Percentiles rank a stretch among this genome's conserved stretches.
phyloP scores from a whole-genome alignment of 306 rosid genomes.

The Luffa acutangula region DNA sequence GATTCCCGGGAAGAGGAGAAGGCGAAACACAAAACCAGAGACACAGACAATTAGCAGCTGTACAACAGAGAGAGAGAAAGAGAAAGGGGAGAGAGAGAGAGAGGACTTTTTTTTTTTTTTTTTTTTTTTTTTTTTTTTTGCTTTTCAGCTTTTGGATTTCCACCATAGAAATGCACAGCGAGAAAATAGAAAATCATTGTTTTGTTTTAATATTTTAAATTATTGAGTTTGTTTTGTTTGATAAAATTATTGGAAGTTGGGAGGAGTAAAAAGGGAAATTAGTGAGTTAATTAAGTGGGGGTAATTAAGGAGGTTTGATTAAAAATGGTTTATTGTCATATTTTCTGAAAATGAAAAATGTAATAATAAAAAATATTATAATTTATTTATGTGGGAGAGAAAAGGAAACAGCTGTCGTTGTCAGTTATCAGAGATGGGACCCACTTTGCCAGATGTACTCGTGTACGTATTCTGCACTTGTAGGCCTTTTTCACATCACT shows the following conservation, averaged over 20 bases:
- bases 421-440: conserved; percentile 1
- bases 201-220: neutral
- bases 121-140: neutral
- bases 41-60: conserved; percentile 13
- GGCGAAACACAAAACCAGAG: neutral
- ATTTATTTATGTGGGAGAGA: neutral
- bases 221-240: neutral
- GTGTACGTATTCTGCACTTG: conserved; percentile 13
- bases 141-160: conserved; percentile 36
- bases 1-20: conserved; percentile 9
- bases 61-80: neutral
- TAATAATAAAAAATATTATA: neutral
- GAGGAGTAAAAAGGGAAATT: neutral
- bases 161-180: conserved; percentile 37
- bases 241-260: neutral
- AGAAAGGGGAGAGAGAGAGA: neutral
- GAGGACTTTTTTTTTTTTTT: neutral
- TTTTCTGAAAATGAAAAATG: neutral
- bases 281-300: neutral
- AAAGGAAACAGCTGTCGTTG: conserved; percentile 4
- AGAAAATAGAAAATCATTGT: neutral
- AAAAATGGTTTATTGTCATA: neutral
- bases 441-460: conserved; percentile 9
- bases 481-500: neutral
- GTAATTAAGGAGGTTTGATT: neutral